Conservation (phyloP, 2,329 filamentous ascomycete species). For the Plenodomus tracheiphilus region DNA sequence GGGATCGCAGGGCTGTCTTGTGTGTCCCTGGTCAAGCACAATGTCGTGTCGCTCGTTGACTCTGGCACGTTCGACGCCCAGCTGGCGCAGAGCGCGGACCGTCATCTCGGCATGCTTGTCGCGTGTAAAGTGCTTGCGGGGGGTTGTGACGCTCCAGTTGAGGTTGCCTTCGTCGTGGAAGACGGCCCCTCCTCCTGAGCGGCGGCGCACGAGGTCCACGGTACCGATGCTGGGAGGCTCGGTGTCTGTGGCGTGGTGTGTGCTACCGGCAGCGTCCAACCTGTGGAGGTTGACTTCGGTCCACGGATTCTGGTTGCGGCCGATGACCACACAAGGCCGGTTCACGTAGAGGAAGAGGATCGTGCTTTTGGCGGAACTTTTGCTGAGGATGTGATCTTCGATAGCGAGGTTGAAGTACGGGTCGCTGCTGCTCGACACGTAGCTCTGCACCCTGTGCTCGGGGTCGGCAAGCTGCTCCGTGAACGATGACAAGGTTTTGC, state of each 20-base stretch:
- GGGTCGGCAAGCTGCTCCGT: conserved; percentile 34
- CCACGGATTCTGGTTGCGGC: conserved; percentile 98
- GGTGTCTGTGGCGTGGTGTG: conserved; percentile 23
- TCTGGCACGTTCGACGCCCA: conserved; percentile 63
- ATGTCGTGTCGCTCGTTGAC: conserved; percentile 96
- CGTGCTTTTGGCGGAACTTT: conserved; percentile 70
- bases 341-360: conserved; percentile 90
- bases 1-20: conserved; percentile 28
- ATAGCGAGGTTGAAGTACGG: conserved; percentile 92
- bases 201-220: conserved; percentile 73
- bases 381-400: conserved; percentile 85
- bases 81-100: conserved; percentile 71
- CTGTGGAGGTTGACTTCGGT: conserved; percentile 77
- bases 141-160: conserved; percentile 92
- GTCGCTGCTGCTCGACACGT: conserved; percentile 60
- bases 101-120: conserved; percentile 93
- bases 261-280: conserved; percentile 51
- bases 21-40: conserved; percentile 64
- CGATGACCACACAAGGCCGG: conserved; percentile 83
- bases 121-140: conserved; percentile 74
- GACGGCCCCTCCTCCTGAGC: conserved; percentile 88
- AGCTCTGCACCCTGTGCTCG: conserved; percentile 48
- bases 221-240: conserved; percentile 48
- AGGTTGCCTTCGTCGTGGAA: conserved; percentile 93
- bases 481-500: conserved; percentile 18